Base-by-base conservation (phyloP, 192 early-diverging fungal genomes). In the Anaeromyces robustus region DNA sequence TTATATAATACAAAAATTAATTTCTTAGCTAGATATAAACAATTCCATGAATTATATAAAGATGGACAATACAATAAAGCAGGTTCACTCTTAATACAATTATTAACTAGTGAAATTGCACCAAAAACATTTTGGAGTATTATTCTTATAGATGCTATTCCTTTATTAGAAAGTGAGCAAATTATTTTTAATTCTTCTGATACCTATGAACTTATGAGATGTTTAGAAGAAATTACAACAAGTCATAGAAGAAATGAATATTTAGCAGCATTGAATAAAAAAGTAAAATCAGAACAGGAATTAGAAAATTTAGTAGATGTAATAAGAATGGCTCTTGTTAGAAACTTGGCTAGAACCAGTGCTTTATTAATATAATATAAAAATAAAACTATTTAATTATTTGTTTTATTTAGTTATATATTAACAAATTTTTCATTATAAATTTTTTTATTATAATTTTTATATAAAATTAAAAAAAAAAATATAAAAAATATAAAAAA, bases 151-250 rank as follows among this genome's bases (percentile, higher is more conserved):
- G 92, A 93, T 77, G 82, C 90, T 0, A 83, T 93, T 29, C 92
- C 91, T 30, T 79, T 93, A 77, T 83, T 93, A 29, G 89, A 91
- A 30, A 86, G 84, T 43, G 88, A 92, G 18, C 30, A 13, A 26
- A 79, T 92, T 77, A 86, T 93, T 30, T 92, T 94, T 79, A 81
- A 84, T 59, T 81, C 87, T 0, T 82, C 86, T 3, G 87, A 91
- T 22, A 94, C 92, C 1, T 84, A 86, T 29, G 93, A 88, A 81
- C 82, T 94, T 77, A 91, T 94, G 91, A 84, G 88, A 68, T 88
- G 89, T 83, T 83, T 92, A 16, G 92, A 94, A 80, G 85, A 91
- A 19, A 78, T 86, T 9, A 77, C 81, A 11, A 82, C 79, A 3
- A 84, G 84, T 59, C 82, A 85, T 30, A 77, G 26, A 83, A 85